Evolutionary conservation across 2,329 filamentous ascomycete genomes (phyloP), one percentile per base, ranked within the genome.

Genomic region (Trichoderma oligosporum): DNA sequence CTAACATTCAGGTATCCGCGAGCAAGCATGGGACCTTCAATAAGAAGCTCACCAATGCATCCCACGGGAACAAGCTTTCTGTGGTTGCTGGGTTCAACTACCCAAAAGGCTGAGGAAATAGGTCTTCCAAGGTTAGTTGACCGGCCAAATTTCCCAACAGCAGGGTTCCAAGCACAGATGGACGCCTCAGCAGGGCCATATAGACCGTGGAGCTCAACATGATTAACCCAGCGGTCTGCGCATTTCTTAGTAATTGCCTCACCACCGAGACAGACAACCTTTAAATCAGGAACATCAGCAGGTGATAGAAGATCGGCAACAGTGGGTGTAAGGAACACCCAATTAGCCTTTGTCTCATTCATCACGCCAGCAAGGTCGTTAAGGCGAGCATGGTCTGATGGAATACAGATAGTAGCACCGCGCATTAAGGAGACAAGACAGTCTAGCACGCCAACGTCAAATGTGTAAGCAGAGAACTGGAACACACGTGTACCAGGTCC

Each of bases 1-100:
- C 22, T 57, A 8, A 31, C 57, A 16, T 42, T 53, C 8, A 63
- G 36, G 22, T 62, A 62, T n/a, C 62, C 62, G 3, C 64, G 58
- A 8, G 64, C 61, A 14, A 66, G 60, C 11, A 61, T 59, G 2
- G 60, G 59, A 2, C 62, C 62, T 42, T 65, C 61, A 22, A 66
- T 62, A 4, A 65, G 49, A 5, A 65, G 59, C 29, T 66, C 64
- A 4, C 63, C 64, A 2, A 64, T 38, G 6, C 55, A 55, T 18
- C 61, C 57, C 41, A 65, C 53, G 1, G 64, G 57, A 0, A 63
- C 60, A 7, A 66, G 48, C 16, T 38, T 9, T 27, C 61, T 48
- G 27, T 51, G 29, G n/a, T 62, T 51, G 7, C 53, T 45, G 4
- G 63, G 54, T 6, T 57, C 41, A 14, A 65, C 59, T 2, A 64